These are phyloP conservation scores for Suillus subluteus DNA, from an alignment of 768 basidiomycete genomes.

Conservation along the genomic window DNA sequence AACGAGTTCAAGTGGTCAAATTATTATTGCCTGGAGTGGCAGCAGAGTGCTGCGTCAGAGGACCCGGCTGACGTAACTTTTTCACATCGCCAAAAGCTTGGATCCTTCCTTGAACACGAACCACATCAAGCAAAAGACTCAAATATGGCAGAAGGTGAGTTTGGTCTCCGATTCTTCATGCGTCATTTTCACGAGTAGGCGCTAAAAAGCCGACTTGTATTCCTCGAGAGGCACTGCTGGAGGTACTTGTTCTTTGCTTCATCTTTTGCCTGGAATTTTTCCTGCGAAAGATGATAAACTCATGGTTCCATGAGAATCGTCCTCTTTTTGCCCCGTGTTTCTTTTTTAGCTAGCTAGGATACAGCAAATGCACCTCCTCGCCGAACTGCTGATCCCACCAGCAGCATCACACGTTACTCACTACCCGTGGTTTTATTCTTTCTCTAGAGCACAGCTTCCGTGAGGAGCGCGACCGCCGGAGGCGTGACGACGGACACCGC, in stretches of 20 bases:
- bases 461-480: constrained; percentile 65
- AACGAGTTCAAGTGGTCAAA: constrained; percentile 9
- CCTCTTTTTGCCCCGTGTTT: constrained; percentile 46
- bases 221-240: constrained; percentile 33
- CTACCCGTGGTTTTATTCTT: constrained; percentile 46
- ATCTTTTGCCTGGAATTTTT: constrained; percentile 42
- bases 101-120: constrained; percentile 20
- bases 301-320: constrained; percentile 54
- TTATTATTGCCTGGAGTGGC: background rate
- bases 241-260: constrained; percentile 41
- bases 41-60: constrained; percentile 8
- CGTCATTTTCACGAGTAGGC: constrained; percentile 31
- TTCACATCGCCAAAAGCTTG: background rate
- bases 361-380: constrained; percentile 40
- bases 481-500: constrained; percentile 60
- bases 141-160: constrained; percentile 63
- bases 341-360: constrained; percentile 70
- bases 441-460: constrained; percentile 65
- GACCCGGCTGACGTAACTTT: constrained; percentile 34
- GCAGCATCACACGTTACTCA: constrained; percentile 54
- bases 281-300: constrained; percentile 54
- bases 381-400: constrained; percentile 44
- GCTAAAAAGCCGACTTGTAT: constrained; percentile 31
- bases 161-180: constrained; percentile 15
- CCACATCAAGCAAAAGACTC: constrained; percentile 28